Percentiles rank a stretch among this genome's conserved stretches.
These are phyloP conservation scores for Cytidiella melzeri DNA, from an alignment of 768 basidiomycete genomes.

Conservation along the genomic window DNA sequence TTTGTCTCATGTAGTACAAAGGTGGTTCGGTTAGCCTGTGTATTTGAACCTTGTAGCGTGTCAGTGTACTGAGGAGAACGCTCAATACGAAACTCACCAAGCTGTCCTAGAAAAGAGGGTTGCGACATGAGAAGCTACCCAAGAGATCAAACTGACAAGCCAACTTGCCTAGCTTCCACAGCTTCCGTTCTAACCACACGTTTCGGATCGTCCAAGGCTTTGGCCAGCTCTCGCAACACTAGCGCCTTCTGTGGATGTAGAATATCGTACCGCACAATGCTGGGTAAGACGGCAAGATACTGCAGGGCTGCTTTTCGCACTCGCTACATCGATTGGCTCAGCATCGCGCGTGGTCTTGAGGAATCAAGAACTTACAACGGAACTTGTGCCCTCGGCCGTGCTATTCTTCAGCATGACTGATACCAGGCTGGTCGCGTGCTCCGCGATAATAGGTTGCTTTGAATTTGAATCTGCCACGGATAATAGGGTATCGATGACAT, in stretches of 20 bases:
- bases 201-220: constrained; percentile 85
- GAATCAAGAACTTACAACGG: constrained; percentile 38
- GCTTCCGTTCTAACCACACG: constrained; percentile 80
- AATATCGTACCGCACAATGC: constrained; percentile 71
- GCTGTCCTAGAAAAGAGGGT: constrained; percentile 4
- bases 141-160: not conserved
- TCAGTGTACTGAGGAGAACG: not conserved
- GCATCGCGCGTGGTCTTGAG: not conserved
- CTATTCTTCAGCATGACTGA: constrained; percentile 65
- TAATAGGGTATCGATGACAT: constrained; percentile 76
- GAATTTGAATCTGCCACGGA: constrained; percentile 59
- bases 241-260: constrained; percentile 73
- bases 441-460: constrained; percentile 44
- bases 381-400: constrained; percentile 42
- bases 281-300: constrained; percentile 70
- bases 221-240: constrained; percentile 71
- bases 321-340: constrained; percentile 38
- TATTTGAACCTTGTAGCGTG: constrained; percentile 47
- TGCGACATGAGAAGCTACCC: not conserved
- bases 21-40: constrained; percentile 35
- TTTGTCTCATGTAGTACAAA: constrained; percentile 19
- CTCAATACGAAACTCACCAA: constrained; percentile 31
- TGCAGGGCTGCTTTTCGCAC: constrained; percentile 72
- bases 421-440: constrained; percentile 69
- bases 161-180: constrained; percentile 62